Conservation (phyloP, 2,329 filamentous ascomycete species). For the Triangularia verruculosa region DNA sequence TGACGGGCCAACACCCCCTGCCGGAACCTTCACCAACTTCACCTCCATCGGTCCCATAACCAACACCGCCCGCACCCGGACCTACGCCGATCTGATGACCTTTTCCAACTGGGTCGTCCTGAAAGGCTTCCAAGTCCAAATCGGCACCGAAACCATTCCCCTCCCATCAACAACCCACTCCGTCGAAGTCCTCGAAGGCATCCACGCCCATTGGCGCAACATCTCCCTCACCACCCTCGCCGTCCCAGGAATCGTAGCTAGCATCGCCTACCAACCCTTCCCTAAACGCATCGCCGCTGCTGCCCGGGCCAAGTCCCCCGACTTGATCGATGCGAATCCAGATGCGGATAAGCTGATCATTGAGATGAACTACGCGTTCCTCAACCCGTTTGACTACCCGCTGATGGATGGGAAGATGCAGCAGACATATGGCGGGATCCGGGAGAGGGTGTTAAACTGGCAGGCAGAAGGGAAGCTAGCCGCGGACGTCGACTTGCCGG, state of each 20-base stretch:
- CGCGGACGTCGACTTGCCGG: slow-evolving; percentile 37
- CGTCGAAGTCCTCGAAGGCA: slow-evolving; percentile 17
- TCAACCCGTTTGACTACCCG: slow-evolving; percentile 29
- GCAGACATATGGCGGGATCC: slow-evolving; percentile 36
- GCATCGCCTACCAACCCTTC: slow-evolving; percentile 31
- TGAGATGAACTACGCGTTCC: slow-evolving; percentile 44
- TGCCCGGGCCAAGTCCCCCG: slow-evolving; percentile 34
- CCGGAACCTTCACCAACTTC: slow-evolving; percentile 56
- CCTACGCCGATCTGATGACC: slow-evolving; percentile 30
- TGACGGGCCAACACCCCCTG: slow-evolving; percentile 52
- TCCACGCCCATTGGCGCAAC: slow-evolving; percentile 26
- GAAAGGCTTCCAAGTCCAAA: slow-evolving; percentile 24
- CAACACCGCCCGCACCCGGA: slow-evolving; percentile 33
- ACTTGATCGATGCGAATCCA: slow-evolving; percentile 41
- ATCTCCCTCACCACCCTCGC: slow-evolving; percentile 11
- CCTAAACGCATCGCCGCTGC: slow-evolving; percentile 35
- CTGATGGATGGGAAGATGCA: slow-evolving; percentile 37
- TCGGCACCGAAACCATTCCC: slow-evolving; percentile 29
- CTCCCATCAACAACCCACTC: slow-evolving; percentile 17
- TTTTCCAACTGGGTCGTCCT: slow-evolving; percentile 27
- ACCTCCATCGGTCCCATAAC: slow-evolving; percentile 42
- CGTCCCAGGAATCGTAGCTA: slow-evolving; percentile 21
- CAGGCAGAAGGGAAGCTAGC: slow-evolving; percentile 34
- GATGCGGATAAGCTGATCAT: slow-evolving; percentile 41
- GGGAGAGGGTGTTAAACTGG: slow-evolving; percentile 31